A percentile compares a stretch with the other conserved stretches of the same genome.
Conservation (phyloP, 2,329 filamentous ascomycete genomes). For the Diaporthe nobilis region DNA sequence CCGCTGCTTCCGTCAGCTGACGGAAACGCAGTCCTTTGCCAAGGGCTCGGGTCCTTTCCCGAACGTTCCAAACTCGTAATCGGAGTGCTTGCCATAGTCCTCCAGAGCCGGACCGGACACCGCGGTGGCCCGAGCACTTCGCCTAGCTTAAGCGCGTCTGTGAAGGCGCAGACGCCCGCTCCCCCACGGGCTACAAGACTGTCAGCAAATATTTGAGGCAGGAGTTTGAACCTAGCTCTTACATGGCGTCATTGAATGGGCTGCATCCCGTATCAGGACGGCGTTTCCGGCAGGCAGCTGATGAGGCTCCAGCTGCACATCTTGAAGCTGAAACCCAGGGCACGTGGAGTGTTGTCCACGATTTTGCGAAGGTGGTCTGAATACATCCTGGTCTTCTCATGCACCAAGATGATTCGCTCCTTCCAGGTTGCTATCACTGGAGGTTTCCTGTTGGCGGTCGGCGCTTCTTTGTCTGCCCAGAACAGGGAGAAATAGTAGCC, state of each 20-base stretch:
- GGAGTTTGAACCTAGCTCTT: not conserved
- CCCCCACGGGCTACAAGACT: not conserved
- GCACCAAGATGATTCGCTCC: not conserved
- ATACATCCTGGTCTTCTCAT: not conserved
- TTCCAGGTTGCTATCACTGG: not conserved
- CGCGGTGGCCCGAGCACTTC: not conserved
- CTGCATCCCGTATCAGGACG: not conserved
- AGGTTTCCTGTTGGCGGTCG: not conserved
- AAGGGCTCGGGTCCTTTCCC: not conserved
- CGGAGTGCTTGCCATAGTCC: not conserved
- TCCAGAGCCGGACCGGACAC: not conserved
- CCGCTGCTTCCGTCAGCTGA: not conserved
- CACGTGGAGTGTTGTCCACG: not conserved
- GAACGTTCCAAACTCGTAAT: not conserved
- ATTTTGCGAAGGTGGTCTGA: not conserved
- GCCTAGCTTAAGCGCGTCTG: not conserved
- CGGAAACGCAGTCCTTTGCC: not conserved
- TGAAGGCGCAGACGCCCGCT: not conserved
- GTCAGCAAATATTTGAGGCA: not conserved
- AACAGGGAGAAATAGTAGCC: not conserved
- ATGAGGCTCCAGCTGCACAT: not conserved
- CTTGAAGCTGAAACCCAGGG: not conserved
- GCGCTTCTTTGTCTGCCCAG: not conserved
- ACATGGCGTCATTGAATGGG: not conserved
- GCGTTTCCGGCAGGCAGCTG: not conserved